These are phyloP conservation scores for Cucurbita moschata DNA, from an alignment of 306 rosid genomes.

Conservation along the genomic window DNA sequence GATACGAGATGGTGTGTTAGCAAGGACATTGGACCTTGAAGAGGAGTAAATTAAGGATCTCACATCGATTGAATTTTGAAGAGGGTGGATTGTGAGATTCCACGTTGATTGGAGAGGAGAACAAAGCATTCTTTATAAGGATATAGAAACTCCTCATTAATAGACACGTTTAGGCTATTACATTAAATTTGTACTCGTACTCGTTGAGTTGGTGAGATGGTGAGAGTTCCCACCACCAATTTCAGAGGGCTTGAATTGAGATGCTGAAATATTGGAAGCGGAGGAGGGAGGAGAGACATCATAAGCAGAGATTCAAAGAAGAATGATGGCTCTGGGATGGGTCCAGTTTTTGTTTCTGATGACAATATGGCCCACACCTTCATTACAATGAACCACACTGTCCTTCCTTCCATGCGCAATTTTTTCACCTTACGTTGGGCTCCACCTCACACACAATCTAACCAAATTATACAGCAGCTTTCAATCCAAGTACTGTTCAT, in stretches of 20 bases:
- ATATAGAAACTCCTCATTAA: too few species aligned
- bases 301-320: background rate
- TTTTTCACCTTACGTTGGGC: background rate
- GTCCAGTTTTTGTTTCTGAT: background rate
- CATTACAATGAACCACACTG: background rate
- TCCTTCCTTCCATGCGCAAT: slow-evolving; percentile 9
- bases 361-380: background rate
- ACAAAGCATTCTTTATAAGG: too few species aligned
- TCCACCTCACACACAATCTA: slow-evolving; percentile 2
- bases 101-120: too few species aligned
- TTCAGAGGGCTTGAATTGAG: background rate
- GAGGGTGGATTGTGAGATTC: too few species aligned
- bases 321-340: background rate
- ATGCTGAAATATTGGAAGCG: background rate
- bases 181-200: too few species aligned
- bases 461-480: background rate
- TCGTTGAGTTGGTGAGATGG: too few species aligned
- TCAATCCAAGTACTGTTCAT: background rate
- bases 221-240: background rate
- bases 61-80: too few species aligned
- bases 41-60: too few species aligned
- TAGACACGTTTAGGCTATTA: too few species aligned
- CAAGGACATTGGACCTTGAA: fast-evolving
- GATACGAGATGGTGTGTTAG: too few species aligned
- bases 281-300: background rate